Conservation (phyloP, 176 grass and related monocot species). For the Ensete glaucum region DNA sequence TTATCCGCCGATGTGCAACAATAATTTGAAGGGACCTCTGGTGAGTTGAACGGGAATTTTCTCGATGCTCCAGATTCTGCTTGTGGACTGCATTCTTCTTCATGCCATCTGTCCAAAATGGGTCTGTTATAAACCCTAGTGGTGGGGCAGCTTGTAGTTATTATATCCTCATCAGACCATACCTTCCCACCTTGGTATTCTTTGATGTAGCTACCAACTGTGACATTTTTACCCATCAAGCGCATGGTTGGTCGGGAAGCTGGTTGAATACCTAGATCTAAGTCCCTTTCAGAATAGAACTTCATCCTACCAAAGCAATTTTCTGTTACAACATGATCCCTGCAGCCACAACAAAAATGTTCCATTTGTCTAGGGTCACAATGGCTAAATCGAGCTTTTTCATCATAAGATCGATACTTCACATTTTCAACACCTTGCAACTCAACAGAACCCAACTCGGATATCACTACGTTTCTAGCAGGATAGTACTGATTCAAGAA, state of each 20-base stretch:
- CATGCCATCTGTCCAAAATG: conserved; percentile 17
- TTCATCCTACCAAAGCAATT: conserved; percentile 17
- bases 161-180: conserved; percentile 25
- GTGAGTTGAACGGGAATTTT: conserved; percentile 9
- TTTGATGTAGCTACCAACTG: conserved; percentile 43
- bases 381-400: conserved; percentile 13
- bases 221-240: conserved; percentile 86
- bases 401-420: conserved; percentile 28
- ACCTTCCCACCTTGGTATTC: conserved; percentile 22
- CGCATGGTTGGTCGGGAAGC: conserved; percentile 56
- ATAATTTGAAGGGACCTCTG: conserved; percentile 21
- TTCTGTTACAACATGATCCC: conserved; percentile 20
- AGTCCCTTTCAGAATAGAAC: conserved; percentile 27
- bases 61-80: conserved; percentile 24
- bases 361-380: conserved; percentile 19
- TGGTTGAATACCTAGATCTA: conserved; percentile 31
- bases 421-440: conserved; percentile 44
- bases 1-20: not conserved
- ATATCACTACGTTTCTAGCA: conserved; percentile 21
- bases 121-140: conserved; percentile 7
- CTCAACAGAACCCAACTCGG: conserved; percentile 37
- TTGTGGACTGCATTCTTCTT: conserved; percentile 26
- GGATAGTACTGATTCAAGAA: conserved; percentile 25
- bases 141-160: conserved; percentile 8
- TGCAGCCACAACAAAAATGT: conserved; percentile 18